These are phyloP conservation scores for Ceratocystis harringtonii DNA, from an alignment of 2,329 filamentous ascomycete species.

Conservation along the genomic window DNA sequence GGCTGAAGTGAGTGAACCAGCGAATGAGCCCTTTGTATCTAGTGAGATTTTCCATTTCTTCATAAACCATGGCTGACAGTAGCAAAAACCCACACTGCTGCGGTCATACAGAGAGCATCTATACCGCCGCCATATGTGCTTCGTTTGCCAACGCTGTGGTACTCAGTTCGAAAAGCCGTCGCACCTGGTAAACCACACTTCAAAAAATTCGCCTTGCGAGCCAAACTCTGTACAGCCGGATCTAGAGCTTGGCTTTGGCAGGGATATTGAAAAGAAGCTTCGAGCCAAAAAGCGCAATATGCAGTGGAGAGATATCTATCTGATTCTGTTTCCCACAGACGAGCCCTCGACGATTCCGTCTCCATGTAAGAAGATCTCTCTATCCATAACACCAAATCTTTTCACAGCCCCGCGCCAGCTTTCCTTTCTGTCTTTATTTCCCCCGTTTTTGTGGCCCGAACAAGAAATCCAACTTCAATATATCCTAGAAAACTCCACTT, in stretches of 20 bases:
- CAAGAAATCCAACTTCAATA: not conserved
- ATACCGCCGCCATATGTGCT: slow-evolving; percentile 16
- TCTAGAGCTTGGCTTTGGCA: slow-evolving; percentile 12
- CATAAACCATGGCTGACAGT: not conserved
- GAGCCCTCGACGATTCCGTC: slow-evolving; percentile 7
- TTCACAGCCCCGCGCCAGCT: not conserved
- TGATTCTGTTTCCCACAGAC: slow-evolving; percentile 13
- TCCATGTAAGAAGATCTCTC: slow-evolving; percentile 9
- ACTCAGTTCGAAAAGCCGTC: slow-evolving; percentile 5
- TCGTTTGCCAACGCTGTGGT: slow-evolving; percentile 6
- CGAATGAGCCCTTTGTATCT: not conserved
- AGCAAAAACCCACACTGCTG: not conserved
- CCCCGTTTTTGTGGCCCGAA: not conserved
- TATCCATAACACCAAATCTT: not conserved
- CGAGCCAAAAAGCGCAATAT: slow-evolving; percentile 15
- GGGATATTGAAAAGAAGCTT: slow-evolving; percentile 7
- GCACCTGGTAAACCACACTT: not conserved
- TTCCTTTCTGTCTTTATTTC: not conserved
- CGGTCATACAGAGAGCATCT: slow-evolving; percentile 11
- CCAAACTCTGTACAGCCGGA: not conserved
- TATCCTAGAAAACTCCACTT: not conserved
- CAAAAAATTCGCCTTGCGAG: not conserved
- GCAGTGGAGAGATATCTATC: slow-evolving; percentile 15
- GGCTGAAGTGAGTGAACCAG: slow-evolving; percentile 10
- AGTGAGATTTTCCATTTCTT: not conserved